These are phyloP conservation scores for Rhodamnia rubescens DNA, from an alignment of 345 rosid genomes.

Conservation along the genomic window DNA sequence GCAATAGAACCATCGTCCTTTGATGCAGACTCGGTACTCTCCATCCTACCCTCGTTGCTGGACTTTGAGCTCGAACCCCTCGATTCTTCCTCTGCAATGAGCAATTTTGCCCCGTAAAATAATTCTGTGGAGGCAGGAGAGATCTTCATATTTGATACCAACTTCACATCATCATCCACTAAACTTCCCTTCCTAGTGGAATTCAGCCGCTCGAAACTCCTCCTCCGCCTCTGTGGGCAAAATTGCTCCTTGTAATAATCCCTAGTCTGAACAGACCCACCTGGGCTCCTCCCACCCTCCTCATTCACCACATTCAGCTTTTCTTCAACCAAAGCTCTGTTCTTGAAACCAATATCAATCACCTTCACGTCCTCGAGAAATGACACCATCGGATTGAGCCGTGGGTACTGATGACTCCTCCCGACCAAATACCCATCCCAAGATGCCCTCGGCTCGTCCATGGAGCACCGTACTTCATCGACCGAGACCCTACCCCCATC, in stretches of 20 bases:
- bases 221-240: conserved; percentile 36
- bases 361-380: conserved; percentile 57
- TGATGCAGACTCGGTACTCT: conserved; percentile 21
- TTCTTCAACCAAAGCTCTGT: conserved; percentile 11
- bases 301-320: conserved; percentile 14
- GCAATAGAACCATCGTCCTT: conserved; percentile 39
- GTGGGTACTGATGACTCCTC: conserved; percentile 31
- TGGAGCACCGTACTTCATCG: conserved; percentile 35
- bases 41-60: conserved; percentile 18
- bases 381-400: conserved; percentile 34
- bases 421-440: conserved; percentile 46
- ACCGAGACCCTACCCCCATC: conserved; percentile 26
- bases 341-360: neutral
- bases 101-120: conserved; percentile 49
- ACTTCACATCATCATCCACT: conserved; percentile 59
- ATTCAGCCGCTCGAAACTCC: conserved; percentile 57
- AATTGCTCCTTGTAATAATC: conserved; percentile 54
- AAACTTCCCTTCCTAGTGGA: conserved; percentile 39
- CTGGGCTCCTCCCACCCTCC: conserved; percentile 36
- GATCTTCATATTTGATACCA: conserved; percentile 48
- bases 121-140: conserved; percentile 56
- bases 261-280: conserved; percentile 75
- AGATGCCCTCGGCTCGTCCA: conserved; percentile 40
- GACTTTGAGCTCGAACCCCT: conserved; percentile 54
- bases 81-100: conserved; percentile 44